phyloP scores from a whole-genome alignment of 1,284 basidiomycete species.

The Sphagnurus paluster region DNA sequence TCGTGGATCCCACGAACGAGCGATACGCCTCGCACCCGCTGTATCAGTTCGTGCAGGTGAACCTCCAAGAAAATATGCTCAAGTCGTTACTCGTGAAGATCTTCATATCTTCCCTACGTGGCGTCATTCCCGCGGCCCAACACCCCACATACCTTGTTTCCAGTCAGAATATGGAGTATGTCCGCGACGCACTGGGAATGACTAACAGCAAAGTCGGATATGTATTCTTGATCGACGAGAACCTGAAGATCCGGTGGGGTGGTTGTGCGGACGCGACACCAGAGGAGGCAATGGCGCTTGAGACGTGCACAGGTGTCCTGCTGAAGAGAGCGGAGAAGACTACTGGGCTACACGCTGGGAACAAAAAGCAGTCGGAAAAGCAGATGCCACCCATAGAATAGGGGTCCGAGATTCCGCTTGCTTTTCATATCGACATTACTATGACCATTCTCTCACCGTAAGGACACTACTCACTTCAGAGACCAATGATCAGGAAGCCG shows the following conservation, averaged over 20 bases:
- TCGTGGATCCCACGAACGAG: constrained; percentile 63
- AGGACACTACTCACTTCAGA: too few species aligned
- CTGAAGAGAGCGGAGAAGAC: constrained; percentile 51
- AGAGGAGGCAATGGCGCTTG: constrained; percentile 72
- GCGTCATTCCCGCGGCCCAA: constrained; percentile 59
- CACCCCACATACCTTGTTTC: constrained; percentile 85
- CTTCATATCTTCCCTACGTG: constrained; percentile 76
- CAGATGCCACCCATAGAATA: too few species aligned
- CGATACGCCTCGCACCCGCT: constrained; percentile 62
- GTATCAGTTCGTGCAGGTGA: constrained; percentile 86
- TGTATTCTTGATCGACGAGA: constrained; percentile 87
- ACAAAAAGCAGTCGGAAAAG: constrained; percentile 2
- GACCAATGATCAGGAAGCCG: too few species aligned
- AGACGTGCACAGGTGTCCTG: constrained; percentile 76
- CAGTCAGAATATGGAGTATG: constrained; percentile 75
- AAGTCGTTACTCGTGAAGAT: constrained; percentile 88
- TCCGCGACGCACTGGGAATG: constrained; percentile 83
- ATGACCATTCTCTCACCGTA: too few species aligned
- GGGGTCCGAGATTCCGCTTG: too few species aligned
- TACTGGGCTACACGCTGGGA: constrained; percentile 1
- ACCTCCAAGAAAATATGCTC: constrained; percentile 83
- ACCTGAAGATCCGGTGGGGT: constrained; percentile 89
- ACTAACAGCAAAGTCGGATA: constrained; percentile 93
- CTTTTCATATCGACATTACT: too few species aligned
- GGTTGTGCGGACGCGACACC: constrained; percentile 82